Percentiles rank a stretch among this genome's conserved stretches.
phyloP scores from a whole-genome alignment of 306 rosid genomes.

The Acacia confusa region DNA sequence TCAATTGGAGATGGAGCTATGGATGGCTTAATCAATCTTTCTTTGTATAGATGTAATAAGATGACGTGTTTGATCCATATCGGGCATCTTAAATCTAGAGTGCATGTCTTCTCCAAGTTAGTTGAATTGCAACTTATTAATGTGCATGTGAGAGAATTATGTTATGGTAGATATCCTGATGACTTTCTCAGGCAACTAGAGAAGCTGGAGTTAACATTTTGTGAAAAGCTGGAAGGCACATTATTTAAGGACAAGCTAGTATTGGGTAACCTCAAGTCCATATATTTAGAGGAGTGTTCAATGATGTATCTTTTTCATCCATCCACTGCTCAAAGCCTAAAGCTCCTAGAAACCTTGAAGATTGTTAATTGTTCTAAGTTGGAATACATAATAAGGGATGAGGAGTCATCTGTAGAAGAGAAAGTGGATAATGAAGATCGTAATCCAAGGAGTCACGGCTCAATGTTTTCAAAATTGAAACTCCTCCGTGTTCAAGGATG shows the following conservation, averaged over 20 bases:
- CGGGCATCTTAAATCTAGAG: background rate
- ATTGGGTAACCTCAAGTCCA: background rate
- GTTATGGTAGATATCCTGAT: background rate
- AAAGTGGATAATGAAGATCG: too few species aligned
- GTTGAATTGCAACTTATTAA: background rate
- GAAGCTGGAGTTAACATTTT: background rate
- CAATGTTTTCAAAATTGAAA: conserved; percentile 30
- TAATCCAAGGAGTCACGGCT: background rate
- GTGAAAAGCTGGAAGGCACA: background rate
- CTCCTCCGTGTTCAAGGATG: conserved; percentile 3
- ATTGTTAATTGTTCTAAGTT: too few species aligned
- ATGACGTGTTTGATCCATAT: conserved; percentile 14
- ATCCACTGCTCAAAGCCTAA: too few species aligned
- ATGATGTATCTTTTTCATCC: too few species aligned
- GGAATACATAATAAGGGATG: too few species aligned
- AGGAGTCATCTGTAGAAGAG: too few species aligned
- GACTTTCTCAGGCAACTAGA: background rate
- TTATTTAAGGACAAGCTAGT: background rate
- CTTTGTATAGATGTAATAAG: background rate
- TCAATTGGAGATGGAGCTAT: background rate
- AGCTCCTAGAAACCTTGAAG: too few species aligned
- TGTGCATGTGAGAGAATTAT: background rate
- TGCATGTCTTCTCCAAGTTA: conserved; percentile 3
- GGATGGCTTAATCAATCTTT: background rate
- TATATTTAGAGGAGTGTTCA: too few species aligned